phyloP scores from a whole-genome alignment of 202 grass and related monocot species.

The Sporobolus alterniflorus region DNA sequence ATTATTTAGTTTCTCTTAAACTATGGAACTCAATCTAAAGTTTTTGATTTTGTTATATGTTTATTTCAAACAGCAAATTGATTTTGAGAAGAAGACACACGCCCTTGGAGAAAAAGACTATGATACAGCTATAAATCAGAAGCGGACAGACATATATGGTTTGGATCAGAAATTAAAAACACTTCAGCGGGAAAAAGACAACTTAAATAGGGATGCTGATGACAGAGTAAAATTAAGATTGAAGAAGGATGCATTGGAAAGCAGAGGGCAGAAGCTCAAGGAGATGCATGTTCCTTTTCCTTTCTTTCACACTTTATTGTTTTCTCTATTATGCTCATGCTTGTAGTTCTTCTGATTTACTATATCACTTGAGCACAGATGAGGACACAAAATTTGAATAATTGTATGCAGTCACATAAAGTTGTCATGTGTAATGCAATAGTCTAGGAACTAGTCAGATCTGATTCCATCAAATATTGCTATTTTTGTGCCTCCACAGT shows the following conservation, averaged over 20 bases:
- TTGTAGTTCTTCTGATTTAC: background rate
- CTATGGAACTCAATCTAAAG: slow-evolving; percentile 22
- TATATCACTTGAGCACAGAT: background rate
- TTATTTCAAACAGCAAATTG: slow-evolving; percentile 79
- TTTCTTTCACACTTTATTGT: slow-evolving; percentile 39
- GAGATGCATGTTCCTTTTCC: slow-evolving; percentile 62
- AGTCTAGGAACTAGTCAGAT: background rate
- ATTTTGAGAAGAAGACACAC: slow-evolving; percentile 81
- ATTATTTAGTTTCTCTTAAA: slow-evolving; percentile 18
- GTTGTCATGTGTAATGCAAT: background rate
- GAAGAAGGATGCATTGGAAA: slow-evolving; percentile 83
- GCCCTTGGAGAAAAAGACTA: slow-evolving; percentile 70
- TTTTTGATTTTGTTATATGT: slow-evolving; percentile 22
- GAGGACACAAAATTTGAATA: background rate
- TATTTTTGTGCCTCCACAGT: background rate
- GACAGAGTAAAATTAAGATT: slow-evolving; percentile 78
- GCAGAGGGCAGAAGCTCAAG: slow-evolving; percentile 57
- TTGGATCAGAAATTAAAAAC: slow-evolving; percentile 87
- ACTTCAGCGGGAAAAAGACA: slow-evolving; percentile 74
- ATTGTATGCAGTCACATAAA: background rate
- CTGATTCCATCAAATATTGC: background rate
- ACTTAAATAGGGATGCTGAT: slow-evolving; percentile 66
- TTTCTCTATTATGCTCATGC: slow-evolving; percentile 11
- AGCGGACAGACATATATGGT: slow-evolving; percentile 68
- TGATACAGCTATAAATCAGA: slow-evolving; percentile 70